These are phyloP conservation scores for Cardamine chenopodiifolia DNA, from an alignment of 345 rosid genomes.

Conservation along the genomic window DNA sequence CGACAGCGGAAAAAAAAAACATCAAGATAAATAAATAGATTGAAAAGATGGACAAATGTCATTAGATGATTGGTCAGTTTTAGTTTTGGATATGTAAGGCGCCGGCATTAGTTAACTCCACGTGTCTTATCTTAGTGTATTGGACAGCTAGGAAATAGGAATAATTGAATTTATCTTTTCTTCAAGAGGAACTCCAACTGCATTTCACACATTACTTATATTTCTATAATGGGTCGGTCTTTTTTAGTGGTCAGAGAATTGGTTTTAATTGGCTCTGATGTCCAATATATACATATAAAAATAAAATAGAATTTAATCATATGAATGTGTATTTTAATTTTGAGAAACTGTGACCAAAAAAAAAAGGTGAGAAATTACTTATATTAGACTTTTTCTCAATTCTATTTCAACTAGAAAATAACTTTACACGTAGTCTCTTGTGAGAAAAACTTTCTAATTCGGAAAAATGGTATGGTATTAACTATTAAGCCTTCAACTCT, in stretches of 20 bases:
- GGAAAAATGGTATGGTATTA: neutral
- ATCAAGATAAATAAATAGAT: neutral
- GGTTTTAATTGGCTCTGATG: neutral
- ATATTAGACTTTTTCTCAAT: neutral
- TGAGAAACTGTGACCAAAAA: neutral
- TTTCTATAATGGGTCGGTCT: neutral
- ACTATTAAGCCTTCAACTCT: neutral
- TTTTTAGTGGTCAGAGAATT: neutral
- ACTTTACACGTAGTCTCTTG: neutral
- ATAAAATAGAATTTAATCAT: no score
- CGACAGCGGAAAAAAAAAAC: neutral
- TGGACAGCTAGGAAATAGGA: constrained; percentile 12
- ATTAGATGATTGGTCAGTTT: constrained; percentile 16
- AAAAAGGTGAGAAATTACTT: neutral
- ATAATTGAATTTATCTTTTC: neutral
- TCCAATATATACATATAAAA: neutral
- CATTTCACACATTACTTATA: neutral
- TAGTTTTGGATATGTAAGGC: neutral
- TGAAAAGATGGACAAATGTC: neutral
- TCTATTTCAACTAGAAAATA: neutral
- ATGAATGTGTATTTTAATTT: neutral
- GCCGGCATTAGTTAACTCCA: neutral
- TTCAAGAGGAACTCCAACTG: neutral
- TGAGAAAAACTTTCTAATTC: neutral
- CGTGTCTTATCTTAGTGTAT: neutral